Evolutionary conservation across 345 rosid species (phyloP), one percentile per base, ranked within the genome.

Genomic region (Populus davidiana): DNA sequence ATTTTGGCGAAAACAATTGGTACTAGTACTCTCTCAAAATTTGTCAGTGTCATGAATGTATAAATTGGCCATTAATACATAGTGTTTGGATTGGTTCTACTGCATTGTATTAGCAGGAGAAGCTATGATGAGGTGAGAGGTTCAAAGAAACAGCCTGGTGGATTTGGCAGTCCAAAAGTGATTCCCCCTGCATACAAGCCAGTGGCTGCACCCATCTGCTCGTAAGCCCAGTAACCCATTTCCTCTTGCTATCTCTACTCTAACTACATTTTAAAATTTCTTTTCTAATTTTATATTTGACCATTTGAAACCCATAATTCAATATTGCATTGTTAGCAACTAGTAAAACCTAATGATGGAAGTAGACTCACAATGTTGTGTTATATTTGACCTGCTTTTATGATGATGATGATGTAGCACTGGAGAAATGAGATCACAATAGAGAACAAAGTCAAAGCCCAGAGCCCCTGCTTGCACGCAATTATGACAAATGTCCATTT

Each of bases 181-280:
- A 78, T 74, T 52, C 73, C 85, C 44, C 77, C 78, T 62, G 84
- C 84, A 0, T 76, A 83, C 75, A 88, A 79, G 81, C 90, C 93
- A 49, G 79, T 73, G 6, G 83, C 84, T 36, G 83, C 81, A 66
- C 97, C 97, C 5, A 80, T 76, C 71, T 91, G 97, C 90, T 86
- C 88, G 97, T 90, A 88, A 91, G 92, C 63, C 61, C 50, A 39
- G 35, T 65, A 25, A 8, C 64, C 68, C 21, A 33, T 66, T 66
- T 25, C 6, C 36, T 27, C n/a, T 21, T 17, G 63, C 63, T 21
- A 5, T 6, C 43, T 39, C 36, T 33, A 33, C 36, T 33, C 36
- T 6, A 41, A 3, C 13, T 2, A 41, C 14, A 41, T 10, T 41
- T 10, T 41, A 41, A 10, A 14, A 47, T 14, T 47, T 47, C 16